phyloP scores from a whole-genome alignment of 2,329 filamentous ascomycete genomes.

The Clonostachys rosea region DNA sequence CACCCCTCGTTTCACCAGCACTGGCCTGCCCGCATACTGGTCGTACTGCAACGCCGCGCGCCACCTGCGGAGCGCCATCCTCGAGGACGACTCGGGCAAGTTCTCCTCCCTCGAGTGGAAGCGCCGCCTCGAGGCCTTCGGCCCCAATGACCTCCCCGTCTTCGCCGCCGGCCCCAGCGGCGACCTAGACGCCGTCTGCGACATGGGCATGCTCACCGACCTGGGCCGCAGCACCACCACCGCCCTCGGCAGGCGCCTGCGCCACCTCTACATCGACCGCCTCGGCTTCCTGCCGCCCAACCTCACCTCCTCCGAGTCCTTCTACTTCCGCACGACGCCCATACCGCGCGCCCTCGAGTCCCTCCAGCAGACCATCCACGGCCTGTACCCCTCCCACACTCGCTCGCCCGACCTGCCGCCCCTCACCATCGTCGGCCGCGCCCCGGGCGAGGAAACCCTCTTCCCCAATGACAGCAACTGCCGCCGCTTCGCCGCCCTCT shows the following conservation, averaged over 20 bases:
- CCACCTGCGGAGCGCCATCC: slow-evolving; percentile 55
- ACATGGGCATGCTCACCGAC: slow-evolving; percentile 72
- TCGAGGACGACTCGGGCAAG: slow-evolving; percentile 29
- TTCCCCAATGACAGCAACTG: slow-evolving; percentile 76
- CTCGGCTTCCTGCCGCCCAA: slow-evolving; percentile 63
- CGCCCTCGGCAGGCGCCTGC: slow-evolving; percentile 62
- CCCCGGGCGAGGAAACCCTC: slow-evolving; percentile 68
- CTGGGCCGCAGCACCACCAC: slow-evolving; percentile 68
- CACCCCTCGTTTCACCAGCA: slow-evolving; percentile 80
- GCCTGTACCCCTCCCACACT: slow-evolving; percentile 61
- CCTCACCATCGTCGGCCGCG: slow-evolving; percentile 61
- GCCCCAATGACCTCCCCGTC: slow-evolving; percentile 61
- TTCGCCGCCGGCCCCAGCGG: slow-evolving; percentile 63
- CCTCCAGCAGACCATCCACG: slow-evolving; percentile 69
- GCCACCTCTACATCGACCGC: slow-evolving; percentile 70
- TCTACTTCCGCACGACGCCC: slow-evolving; percentile 72
- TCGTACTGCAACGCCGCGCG: slow-evolving; percentile 81
- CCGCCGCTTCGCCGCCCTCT: slow-evolving; percentile 65
- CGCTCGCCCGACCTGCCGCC: slow-evolving; percentile 45
- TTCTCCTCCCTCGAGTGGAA: slow-evolving; percentile 54
- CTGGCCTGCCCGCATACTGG: slow-evolving; percentile 68
- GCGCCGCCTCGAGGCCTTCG: slow-evolving; percentile 80
- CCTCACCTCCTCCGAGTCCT: slow-evolving; percentile 44
- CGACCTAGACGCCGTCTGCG: slow-evolving; percentile 78
- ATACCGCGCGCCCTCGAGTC: slow-evolving; percentile 74